phyloP scores from a whole-genome alignment of 306 rosid genomes.

The Styphnolobium japonicum region DNA sequence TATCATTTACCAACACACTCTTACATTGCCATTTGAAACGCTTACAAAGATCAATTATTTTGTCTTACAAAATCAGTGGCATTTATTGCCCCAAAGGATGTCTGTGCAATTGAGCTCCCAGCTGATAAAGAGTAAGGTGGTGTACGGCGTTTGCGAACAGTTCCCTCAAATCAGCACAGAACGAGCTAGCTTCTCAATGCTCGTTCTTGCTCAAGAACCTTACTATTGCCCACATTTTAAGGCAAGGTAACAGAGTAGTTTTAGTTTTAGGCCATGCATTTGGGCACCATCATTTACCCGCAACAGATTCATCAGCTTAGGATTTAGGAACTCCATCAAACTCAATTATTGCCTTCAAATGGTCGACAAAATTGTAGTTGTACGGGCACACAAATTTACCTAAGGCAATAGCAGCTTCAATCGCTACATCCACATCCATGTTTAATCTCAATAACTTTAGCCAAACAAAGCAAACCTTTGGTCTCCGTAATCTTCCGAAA shows the following conservation, averaged over 20 bases:
- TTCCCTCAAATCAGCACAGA: slow-evolving; percentile 54
- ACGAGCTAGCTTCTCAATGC: slow-evolving; percentile 65
- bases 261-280: slow-evolving; percentile 40
- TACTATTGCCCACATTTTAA: slow-evolving; percentile 70
- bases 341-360: slow-evolving; percentile 74
- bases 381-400: slow-evolving; percentile 66
- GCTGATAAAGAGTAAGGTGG: slow-evolving; percentile 81
- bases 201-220: slow-evolving; percentile 73
- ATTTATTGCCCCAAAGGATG: slow-evolving; percentile 43
- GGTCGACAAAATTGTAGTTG: slow-evolving; percentile 63
- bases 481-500: slow-evolving; percentile 74
- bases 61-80: not conserved
- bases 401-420: slow-evolving; percentile 66
- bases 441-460: slow-evolving; percentile 68
- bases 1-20: slow-evolving; percentile 17
- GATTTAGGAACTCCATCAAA: slow-evolving; percentile 74
- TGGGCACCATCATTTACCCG: slow-evolving; percentile 44
- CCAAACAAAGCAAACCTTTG: slow-evolving; percentile 84
- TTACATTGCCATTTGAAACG: slow-evolving; percentile 32
- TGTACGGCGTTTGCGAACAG: slow-evolving; percentile 57
- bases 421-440: slow-evolving; percentile 54
- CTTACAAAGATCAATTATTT: slow-evolving; percentile 39
- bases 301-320: slow-evolving; percentile 52
- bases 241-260: slow-evolving; percentile 79
- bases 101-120: slow-evolving; percentile 75